Evolutionary conservation across 2,329 filamentous ascomycete species (phyloP), one percentile per base, ranked within the genome.

Genomic region (Diaporthe caulivora): DNA sequence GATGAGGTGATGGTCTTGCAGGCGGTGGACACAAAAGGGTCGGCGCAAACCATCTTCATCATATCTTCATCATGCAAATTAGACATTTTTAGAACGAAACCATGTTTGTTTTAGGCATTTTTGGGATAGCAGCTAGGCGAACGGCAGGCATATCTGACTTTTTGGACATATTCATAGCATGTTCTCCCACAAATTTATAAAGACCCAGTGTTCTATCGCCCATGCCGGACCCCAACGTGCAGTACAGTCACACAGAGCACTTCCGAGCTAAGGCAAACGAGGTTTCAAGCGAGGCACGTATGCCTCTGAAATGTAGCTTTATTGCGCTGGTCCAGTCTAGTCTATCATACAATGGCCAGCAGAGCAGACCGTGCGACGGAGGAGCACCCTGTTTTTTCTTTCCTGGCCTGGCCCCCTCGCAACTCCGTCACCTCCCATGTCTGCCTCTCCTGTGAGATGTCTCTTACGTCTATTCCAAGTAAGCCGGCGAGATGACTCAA

Each of bases 251-350:
- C 42, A 13, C 5, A n/a, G 1, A 34, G 8, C 49, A 55, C 18
- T 21, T 4, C 21, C 2, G 15, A 31, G 24, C n/a, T 5, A 15
- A 29, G n/a, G 42, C 4, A 15, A 15, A 5, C 17, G 37, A 26
- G 47, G 6, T 29, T 64, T 60, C n/a, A 17, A 64, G 54, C 58
- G 73, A 75, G 73, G 71, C 73, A 73, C 73, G 73, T 75, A 71
- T 75, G 71, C 73, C 73, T 71, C 73, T 68, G 17, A 75, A 75
- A 53, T 58, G 47, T 75, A 69, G 60, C 58, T 75, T 75, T 67
- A 67, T 73, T 49, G 49, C 40, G 65, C 55, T 67, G 51, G 51
- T 31, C 53, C 67, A 58, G 31, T 73, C 71, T 75, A 75, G 24
- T 70, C 58, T 75, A 75, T 49, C 34, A 60, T 73, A 75, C 73